These are phyloP conservation scores for Excoecaria agallocha DNA, from an alignment of 345 rosid species.

Conservation along the genomic window DNA sequence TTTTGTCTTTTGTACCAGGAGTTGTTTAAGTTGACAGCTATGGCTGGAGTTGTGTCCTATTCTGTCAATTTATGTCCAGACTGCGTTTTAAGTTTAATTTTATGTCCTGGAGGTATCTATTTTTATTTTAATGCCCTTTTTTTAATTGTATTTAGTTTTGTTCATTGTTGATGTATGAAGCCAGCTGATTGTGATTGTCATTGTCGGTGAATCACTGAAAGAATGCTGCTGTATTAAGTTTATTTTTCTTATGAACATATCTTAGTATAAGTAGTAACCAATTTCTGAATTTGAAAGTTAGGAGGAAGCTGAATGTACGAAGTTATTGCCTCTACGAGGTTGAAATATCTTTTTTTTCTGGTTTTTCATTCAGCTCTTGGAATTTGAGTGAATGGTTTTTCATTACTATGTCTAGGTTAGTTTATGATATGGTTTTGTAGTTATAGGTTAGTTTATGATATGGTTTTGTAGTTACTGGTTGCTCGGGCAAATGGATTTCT, in stretches of 20 bases:
- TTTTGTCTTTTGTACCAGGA: constrained; percentile 5
- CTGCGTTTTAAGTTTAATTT: no score
- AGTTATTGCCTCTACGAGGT: background rate
- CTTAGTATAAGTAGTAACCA: no score
- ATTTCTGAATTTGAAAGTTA: background rate
- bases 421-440: no score
- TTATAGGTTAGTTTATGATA: no score
- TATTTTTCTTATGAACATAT: no score
- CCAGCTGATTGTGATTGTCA: background rate
- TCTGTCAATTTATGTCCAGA: no score
- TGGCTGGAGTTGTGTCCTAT: background rate
- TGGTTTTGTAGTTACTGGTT: no score
- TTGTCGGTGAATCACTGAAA: no score
- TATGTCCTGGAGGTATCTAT: background rate
- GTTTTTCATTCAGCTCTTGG: background rate
- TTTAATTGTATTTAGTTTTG: background rate
- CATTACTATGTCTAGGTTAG: no score
- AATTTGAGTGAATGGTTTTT: background rate
- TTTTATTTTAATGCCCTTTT: background rate
- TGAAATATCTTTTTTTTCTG: background rate
- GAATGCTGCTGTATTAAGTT: background rate
- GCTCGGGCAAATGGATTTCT: no score
- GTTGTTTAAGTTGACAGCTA: constrained; percentile 4
- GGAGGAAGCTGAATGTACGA: background rate
- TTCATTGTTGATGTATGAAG: background rate